A percentile compares a stretch with the other conserved stretches of the same genome.
Evolutionary conservation across 2,329 filamentous ascomycete species (phyloP).

Genomic region (Penicillium rolfsii): DNA sequence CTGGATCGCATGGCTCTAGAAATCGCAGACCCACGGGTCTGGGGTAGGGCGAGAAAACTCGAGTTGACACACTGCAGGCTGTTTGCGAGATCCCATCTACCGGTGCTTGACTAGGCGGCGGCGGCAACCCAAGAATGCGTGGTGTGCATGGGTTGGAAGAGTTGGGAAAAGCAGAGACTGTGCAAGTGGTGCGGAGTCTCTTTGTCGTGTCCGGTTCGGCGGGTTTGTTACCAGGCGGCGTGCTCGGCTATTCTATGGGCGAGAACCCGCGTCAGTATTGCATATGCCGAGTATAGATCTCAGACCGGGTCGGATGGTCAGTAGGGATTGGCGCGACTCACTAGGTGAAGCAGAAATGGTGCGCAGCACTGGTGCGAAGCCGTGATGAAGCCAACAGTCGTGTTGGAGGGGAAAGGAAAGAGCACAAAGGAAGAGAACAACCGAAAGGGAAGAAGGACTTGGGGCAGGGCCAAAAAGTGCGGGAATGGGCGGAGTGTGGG

Average conservation of each 20-base stretch:
- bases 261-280: conserved; percentile 18
- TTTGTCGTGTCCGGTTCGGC: background rate
- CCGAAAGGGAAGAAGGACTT: background rate
- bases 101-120: background rate
- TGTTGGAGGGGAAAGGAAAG: conserved; percentile 9
- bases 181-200: background rate
- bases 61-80: conserved; percentile 7
- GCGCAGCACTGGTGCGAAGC: conserved; percentile 1
- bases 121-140: background rate
- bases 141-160: background rate
- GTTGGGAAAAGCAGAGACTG: background rate
- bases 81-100: conserved; percentile 16
- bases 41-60: conserved; percentile 8
- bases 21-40: conserved; percentile 20
- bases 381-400: background rate
- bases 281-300: conserved; percentile 12
- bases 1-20: conserved; percentile 66
- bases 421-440: background rate
- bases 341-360: background rate
- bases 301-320: background rate
- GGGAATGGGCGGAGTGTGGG: conserved; percentile 42
- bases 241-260: conserved; percentile 7
- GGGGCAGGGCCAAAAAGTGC: conserved; percentile 16
- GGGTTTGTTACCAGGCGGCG: conserved; percentile 7
- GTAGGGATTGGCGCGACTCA: background rate